phyloP scores from a whole-genome alignment of 2,329 filamentous ascomycete genomes.

The Paraphoma sp. region DNA sequence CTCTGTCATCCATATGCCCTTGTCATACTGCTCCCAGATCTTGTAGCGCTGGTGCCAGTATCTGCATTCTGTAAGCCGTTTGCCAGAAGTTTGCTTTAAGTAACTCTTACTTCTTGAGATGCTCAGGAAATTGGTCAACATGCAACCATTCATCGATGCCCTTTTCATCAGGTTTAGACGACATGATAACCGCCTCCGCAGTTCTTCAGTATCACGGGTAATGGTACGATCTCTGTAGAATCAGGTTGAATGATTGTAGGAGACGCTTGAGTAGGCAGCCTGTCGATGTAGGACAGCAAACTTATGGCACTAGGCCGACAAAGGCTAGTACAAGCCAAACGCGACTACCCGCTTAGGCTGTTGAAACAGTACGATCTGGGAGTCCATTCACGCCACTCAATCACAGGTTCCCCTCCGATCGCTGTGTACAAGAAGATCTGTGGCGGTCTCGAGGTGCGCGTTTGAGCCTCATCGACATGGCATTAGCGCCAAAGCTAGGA shows the following conservation, averaged over 20 bases:
- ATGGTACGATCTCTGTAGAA: background rate
- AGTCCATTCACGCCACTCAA: background rate
- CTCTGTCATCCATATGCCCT: constrained; percentile 88
- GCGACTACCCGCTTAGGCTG: constrained; percentile 7
- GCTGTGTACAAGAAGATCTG: background rate
- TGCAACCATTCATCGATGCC: constrained; percentile 73
- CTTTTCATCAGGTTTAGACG: constrained; percentile 27
- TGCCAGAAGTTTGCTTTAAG: background rate
- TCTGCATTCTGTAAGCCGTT: constrained; percentile 54
- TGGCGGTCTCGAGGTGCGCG: background rate
- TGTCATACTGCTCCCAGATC: constrained; percentile 86
- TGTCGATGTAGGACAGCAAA: constrained; percentile 5
- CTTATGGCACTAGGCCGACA: constrained; percentile 2
- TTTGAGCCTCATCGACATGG: background rate
- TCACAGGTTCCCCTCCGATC: background rate
- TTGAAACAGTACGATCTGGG: constrained; percentile 1
- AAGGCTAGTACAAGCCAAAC: constrained; percentile 7
- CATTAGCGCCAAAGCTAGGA: constrained; percentile 32
- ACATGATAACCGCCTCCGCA: background rate
- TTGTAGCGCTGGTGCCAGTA: constrained; percentile 91
- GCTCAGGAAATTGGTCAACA: constrained; percentile 75
- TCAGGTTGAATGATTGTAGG: background rate
- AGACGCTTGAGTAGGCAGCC: background rate
- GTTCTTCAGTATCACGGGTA: background rate
- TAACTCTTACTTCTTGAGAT: constrained; percentile 77